These are phyloP conservation scores for Arthrobotrys conoides DNA, from an alignment of 2,329 filamentous ascomycete species.

Conservation along the genomic window DNA sequence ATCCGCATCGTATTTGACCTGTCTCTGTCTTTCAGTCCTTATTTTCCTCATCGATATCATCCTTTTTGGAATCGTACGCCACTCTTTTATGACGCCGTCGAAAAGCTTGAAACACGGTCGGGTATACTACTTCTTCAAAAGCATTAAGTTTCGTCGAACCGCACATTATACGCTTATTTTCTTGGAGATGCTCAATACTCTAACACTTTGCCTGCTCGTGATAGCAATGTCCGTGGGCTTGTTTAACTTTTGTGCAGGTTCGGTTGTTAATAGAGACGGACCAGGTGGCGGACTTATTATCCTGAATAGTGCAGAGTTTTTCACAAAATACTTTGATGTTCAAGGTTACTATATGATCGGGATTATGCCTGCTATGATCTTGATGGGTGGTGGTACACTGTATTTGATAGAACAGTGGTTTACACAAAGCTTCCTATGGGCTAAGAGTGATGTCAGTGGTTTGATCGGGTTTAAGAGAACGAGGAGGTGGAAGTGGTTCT, in stretches of 20 bases:
- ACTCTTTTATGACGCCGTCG: conserved; percentile 41
- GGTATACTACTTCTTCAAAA: conserved; percentile 47
- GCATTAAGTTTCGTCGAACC: conserved; percentile 25
- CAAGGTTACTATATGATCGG: conserved; percentile 61
- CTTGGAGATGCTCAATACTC: conserved; percentile 66
- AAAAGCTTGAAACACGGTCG: conserved; percentile 23
- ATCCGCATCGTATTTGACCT: conserved; percentile 69
- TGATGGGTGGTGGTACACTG: conserved; percentile 46
- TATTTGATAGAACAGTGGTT: conserved; percentile 62
- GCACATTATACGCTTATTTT: conserved; percentile 34
- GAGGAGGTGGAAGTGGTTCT: conserved; percentile 59
- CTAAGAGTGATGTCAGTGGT: conserved; percentile 44
- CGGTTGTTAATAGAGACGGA: conserved; percentile 66
- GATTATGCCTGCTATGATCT: conserved; percentile 58
- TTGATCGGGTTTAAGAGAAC: conserved; percentile 53
- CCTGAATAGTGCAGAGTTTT: conserved; percentile 65
- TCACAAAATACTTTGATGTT: conserved; percentile 63
- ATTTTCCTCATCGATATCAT: conserved; percentile 67
- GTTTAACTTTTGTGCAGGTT: conserved; percentile 68
- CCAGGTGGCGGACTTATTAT: conserved; percentile 68
- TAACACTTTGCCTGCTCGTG: conserved; percentile 67
- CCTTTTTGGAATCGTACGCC: conserved; percentile 63
- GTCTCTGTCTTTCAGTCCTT: conserved; percentile 65
- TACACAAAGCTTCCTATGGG: conserved; percentile 62
- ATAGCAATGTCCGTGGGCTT: conserved; percentile 68